Conservation (phyloP, 1,139 yeast species). For the Taphrina wiesneri region DNA sequence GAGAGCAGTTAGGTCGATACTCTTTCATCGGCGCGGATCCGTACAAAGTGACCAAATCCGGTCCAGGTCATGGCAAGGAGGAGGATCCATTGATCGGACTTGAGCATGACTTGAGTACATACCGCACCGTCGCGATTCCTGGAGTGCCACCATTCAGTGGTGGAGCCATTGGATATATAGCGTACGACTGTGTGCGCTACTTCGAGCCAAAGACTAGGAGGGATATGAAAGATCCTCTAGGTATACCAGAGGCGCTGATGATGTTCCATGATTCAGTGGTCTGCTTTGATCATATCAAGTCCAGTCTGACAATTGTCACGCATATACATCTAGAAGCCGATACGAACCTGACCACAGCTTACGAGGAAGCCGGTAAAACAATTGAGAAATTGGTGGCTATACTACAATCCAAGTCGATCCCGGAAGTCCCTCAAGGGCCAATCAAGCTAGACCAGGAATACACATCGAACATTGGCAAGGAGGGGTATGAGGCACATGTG, state of each 20-base stretch:
- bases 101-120: conserved; percentile 67
- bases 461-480: conserved; percentile 86
- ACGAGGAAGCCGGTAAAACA: conserved; percentile 57
- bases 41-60: conserved; percentile 76
- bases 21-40: conserved; percentile 90
- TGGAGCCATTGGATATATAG: conserved; percentile 93
- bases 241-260: conserved; percentile 85
- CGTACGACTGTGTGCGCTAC: conserved; percentile 93
- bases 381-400: conserved; percentile 60
- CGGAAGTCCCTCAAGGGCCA: conserved; percentile 68
- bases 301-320: conserved; percentile 83
- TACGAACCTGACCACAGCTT: conserved; percentile 52
- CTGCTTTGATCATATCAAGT: conserved; percentile 92
- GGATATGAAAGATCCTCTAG: conserved; percentile 69
- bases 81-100: conserved; percentile 77
- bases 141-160: conserved; percentile 82
- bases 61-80: conserved; percentile 57
- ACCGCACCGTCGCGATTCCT: conserved; percentile 70
- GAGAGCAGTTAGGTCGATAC: conserved; percentile 84
- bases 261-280: conserved; percentile 89
- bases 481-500: conserved; percentile 86
- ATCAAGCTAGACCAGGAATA: conserved; percentile 64
- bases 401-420: conserved; percentile 53
- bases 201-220: conserved; percentile 88
- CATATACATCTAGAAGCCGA: conserved; percentile 56